A percentile compares a stretch with the other conserved stretches of the same genome.
Evolutionary conservation across 208 protist genomes (phyloP).

Genomic region (Leishmania martiniquensis): DNA sequence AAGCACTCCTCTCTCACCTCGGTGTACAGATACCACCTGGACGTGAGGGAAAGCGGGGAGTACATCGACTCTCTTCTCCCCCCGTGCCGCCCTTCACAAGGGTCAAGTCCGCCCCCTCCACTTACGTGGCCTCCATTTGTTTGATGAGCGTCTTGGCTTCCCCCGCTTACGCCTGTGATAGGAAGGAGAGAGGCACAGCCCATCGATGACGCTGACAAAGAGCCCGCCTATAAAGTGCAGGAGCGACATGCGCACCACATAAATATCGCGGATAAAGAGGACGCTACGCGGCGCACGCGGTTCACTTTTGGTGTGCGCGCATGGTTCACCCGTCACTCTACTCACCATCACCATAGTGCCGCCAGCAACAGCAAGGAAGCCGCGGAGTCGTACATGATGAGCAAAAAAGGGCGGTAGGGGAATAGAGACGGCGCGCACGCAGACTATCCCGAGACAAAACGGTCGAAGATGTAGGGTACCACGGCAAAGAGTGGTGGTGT

Average conservation of each 20-base stretch:
- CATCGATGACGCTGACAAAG: no score
- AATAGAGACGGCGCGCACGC: background rate
- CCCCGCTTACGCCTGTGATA: no score
- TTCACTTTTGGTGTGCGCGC: no score
- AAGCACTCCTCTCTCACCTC: background rate
- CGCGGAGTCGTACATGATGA: background rate
- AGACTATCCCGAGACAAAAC: background rate
- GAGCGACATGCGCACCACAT: no score
- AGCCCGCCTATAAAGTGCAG: no score
- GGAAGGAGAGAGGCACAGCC: background rate
- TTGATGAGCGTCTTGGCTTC: background rate
- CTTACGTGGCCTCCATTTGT: background rate
- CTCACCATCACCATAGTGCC: background rate
- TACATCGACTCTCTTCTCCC: background rate
- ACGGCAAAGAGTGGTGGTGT: background rate
- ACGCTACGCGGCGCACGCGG: no score
- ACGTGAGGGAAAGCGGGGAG: background rate
- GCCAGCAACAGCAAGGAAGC: background rate
- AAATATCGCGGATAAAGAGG: no score
- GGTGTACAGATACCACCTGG: background rate
- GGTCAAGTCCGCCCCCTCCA: background rate
- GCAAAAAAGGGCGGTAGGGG: background rate
- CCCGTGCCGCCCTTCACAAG: background rate
- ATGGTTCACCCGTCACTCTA: no score
- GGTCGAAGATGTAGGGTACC: background rate